A percentile compares a stretch with the other conserved stretches of the same genome.
Conservation (phyloP, 2,329 filamentous ascomycete genomes). For the Pseudogymnoascus destructans region DNA sequence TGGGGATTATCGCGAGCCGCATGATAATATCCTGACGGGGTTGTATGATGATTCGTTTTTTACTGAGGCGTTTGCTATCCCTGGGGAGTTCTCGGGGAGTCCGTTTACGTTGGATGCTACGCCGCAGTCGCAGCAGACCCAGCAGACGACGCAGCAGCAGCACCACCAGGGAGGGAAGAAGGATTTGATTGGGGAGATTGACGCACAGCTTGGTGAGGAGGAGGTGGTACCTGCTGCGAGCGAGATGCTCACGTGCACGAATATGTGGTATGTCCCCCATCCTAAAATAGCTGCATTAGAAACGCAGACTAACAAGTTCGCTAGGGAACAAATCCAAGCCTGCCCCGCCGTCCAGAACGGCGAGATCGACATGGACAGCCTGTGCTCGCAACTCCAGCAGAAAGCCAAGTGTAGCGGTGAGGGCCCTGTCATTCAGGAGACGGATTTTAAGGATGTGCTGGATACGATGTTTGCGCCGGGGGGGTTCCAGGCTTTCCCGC, state of each 20-base stretch:
- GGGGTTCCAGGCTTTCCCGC: not conserved
- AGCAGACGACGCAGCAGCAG: slow-evolving; percentile 14
- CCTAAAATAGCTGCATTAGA: too few species aligned
- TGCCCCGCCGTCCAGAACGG: slow-evolving; percentile 81
- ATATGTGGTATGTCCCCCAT: slow-evolving; percentile 64
- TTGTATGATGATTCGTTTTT: slow-evolving; percentile 40
- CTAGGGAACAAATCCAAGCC: slow-evolving; percentile 77
- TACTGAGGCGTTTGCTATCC: slow-evolving; percentile 51
- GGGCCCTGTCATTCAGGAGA: slow-evolving; percentile 78
- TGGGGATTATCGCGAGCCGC: slow-evolving; percentile 80
- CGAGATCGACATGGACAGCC: slow-evolving; percentile 83
- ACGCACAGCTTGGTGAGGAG: slow-evolving; percentile 60
- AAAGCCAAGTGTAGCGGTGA: slow-evolving; percentile 92
- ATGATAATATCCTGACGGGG: slow-evolving; percentile 71
- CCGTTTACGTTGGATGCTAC: slow-evolving; percentile 57
- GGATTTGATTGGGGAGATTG: slow-evolving; percentile 65
- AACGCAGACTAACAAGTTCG: not conserved
- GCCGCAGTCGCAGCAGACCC: slow-evolving; percentile 20
- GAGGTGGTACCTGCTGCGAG: slow-evolving; percentile 49
- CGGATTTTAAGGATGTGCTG: slow-evolving; percentile 68
- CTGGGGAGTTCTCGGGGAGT: slow-evolving; percentile 63
- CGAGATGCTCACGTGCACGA: slow-evolving; percentile 68
- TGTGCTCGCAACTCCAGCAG: slow-evolving; percentile 85
- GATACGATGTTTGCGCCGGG: not conserved
- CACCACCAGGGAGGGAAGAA: slow-evolving; percentile 36